Evolutionary conservation across 345 rosid genomes (phyloP).

Genomic region (Lagerstroemia speciosa): DNA sequence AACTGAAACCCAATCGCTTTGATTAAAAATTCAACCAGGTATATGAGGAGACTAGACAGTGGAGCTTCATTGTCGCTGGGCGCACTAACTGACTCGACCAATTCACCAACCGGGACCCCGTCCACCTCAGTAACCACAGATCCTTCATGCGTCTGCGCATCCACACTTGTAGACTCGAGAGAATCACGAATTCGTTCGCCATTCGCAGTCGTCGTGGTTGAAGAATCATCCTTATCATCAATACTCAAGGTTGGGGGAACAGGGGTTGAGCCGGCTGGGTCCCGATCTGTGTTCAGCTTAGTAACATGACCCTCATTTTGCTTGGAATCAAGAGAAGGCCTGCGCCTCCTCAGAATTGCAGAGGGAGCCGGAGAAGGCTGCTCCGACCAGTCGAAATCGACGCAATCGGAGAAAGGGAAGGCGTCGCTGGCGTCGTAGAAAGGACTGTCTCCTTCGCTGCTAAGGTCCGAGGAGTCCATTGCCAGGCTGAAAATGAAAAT

Average conservation of each 20-base stretch:
- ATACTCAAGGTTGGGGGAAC: background rate
- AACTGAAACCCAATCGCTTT: conserved; percentile 65
- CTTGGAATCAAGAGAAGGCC: conserved; percentile 16
- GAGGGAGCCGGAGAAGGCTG: conserved; percentile 7
- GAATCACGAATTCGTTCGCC: background rate
- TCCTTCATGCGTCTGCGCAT: conserved; percentile 11
- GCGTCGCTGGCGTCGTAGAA: conserved; percentile 58
- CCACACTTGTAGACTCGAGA: background rate
- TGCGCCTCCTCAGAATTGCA: conserved; percentile 31
- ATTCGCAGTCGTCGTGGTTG: background rate
- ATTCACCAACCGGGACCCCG: conserved; percentile 3
- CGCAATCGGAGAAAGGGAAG: conserved; percentile 44
- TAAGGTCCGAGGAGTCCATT: conserved; percentile 5
- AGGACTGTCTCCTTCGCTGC: conserved; percentile 18
- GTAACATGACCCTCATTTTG: conserved; percentile 20
- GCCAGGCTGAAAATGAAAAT: background rate
- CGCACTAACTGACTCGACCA: background rate
- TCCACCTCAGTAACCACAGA: conserved; percentile 14
- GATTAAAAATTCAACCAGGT: conserved; percentile 37
- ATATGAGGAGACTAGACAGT: conserved; percentile 27
- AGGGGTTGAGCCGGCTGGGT: conserved; percentile 16
- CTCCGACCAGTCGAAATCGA: conserved; percentile 20
- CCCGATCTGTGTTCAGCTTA: conserved; percentile 13
- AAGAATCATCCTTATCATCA: conserved; percentile 3
- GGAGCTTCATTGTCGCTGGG: conserved; percentile 1